Evolutionary conservation across 208 protist species (phyloP).

Genomic region (Trypanosoma cruzi): DNA sequence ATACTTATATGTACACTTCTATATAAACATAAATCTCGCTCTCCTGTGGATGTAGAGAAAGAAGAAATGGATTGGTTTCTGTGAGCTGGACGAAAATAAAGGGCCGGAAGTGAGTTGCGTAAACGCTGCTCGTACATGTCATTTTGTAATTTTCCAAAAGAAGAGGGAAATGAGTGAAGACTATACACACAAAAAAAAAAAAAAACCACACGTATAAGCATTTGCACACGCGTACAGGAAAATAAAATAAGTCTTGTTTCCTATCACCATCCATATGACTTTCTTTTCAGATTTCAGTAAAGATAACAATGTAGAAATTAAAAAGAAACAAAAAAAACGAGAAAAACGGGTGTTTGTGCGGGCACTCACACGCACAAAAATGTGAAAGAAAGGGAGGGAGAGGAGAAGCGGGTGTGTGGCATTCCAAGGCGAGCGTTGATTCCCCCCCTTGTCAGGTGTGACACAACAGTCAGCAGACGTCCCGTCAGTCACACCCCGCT

Average conservation of each 20-base stretch:
- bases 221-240: neutral
- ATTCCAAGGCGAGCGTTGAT: too few species aligned
- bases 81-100: neutral
- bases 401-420: too few species aligned
- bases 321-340: too few species aligned
- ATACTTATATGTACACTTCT: slow-evolving; percentile 12
- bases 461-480: too few species aligned
- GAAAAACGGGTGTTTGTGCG: too few species aligned
- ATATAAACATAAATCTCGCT: neutral
- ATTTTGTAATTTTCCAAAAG: neutral
- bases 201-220: neutral
- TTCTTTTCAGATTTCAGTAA: too few species aligned
- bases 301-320: too few species aligned
- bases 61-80: neutral
- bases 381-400: too few species aligned
- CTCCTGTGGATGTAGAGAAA: neutral
- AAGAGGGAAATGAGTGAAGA: neutral
- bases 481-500: too few species aligned
- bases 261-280: too few species aligned
- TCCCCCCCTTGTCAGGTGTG: too few species aligned
- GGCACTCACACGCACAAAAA: too few species aligned
- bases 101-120: neutral
- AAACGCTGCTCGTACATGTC: neutral
- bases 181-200: neutral
- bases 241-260: neutral